phyloP scores from a whole-genome alignment of 768 basidiomycete genomes.

The Mycena alexandri region DNA sequence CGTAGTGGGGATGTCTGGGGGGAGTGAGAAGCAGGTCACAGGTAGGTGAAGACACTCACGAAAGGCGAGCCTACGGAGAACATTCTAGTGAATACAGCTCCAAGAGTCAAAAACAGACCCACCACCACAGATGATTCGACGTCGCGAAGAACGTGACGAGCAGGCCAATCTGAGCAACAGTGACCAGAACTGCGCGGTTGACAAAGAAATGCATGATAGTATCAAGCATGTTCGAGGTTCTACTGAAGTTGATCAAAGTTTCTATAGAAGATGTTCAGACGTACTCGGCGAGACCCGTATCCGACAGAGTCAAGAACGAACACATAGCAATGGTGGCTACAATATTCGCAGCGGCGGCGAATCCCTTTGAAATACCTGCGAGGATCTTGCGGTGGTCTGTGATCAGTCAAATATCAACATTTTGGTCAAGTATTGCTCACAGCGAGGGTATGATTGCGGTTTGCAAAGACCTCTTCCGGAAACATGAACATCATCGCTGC shows the following conservation, averaged over 20 bases:
- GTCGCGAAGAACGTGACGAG: slow-evolving; percentile 56
- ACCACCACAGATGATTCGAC: slow-evolving; percentile 53
- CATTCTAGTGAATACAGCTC: too few species aligned
- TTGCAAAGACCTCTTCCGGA: slow-evolving; percentile 22
- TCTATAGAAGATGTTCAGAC: not conserved
- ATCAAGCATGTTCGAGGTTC: slow-evolving; percentile 54
- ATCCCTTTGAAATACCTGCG: slow-evolving; percentile 59
- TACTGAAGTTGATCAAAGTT: not conserved
- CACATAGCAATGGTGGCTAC: slow-evolving; percentile 60
- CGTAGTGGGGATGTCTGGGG: slow-evolving; percentile 59
- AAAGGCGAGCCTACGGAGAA: too few species aligned
- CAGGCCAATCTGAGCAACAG: slow-evolving; percentile 55
- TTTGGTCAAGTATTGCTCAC: slow-evolving; percentile 22
- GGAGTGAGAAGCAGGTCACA: too few species aligned
- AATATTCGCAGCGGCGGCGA: slow-evolving; percentile 56
- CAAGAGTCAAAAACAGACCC: too few species aligned
- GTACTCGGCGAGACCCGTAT: slow-evolving; percentile 52
- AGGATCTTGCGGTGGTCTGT: slow-evolving; percentile 47
- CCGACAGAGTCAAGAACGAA: slow-evolving; percentile 49
- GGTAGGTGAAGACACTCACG: too few species aligned
- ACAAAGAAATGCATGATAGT: slow-evolving; percentile 55
- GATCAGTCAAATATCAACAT: too few species aligned
- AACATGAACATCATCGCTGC: slow-evolving; percentile 19
- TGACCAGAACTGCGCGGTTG: slow-evolving; percentile 58
- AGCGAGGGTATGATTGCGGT: slow-evolving; percentile 39